Percentiles rank a stretch among this genome's conserved stretches.
phyloP scores from a whole-genome alignment of 768 basidiomycete species.

The Infundibulicybe gibba region DNA sequence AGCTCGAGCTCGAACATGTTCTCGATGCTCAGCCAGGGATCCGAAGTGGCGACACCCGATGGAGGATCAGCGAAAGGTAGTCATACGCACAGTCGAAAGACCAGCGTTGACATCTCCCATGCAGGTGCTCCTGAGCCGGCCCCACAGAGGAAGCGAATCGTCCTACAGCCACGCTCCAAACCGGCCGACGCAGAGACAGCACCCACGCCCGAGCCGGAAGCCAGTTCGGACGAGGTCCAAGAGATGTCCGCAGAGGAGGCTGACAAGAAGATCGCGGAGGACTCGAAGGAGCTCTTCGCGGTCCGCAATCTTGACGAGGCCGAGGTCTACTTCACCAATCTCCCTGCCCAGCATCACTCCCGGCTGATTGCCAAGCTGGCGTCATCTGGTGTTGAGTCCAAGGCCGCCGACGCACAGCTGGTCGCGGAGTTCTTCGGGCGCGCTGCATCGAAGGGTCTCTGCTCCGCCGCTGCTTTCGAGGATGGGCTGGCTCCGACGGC shows the following conservation, averaged over 20 bases:
- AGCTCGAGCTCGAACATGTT: slow-evolving; percentile 85
- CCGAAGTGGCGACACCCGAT: slow-evolving; percentile 53
- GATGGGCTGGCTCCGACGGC: slow-evolving; percentile 67
- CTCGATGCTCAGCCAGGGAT: slow-evolving; percentile 70
- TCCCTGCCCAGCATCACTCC: slow-evolving; percentile 62
- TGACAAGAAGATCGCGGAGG: slow-evolving; percentile 74
- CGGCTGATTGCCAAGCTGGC: slow-evolving; percentile 75
- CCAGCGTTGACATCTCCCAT: slow-evolving; percentile 46
- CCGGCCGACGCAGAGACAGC: slow-evolving; percentile 42
- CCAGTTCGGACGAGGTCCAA: slow-evolving; percentile 41
- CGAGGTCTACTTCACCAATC: slow-evolving; percentile 76
- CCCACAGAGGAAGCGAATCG: slow-evolving; percentile 63
- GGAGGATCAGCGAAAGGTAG: slow-evolving; percentile 43
- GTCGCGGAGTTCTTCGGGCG: slow-evolving; percentile 73
- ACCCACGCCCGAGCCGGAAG: slow-evolving; percentile 45
- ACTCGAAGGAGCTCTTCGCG: slow-evolving; percentile 83
- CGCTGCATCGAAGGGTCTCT: slow-evolving; percentile 56
- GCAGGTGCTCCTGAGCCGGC: slow-evolving; percentile 41
- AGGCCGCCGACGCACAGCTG: slow-evolving; percentile 75
- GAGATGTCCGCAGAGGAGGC: slow-evolving; percentile 67
- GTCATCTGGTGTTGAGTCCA: slow-evolving; percentile 72
- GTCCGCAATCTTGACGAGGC: slow-evolving; percentile 86
- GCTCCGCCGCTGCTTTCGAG: slow-evolving; percentile 61
- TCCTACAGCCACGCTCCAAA: slow-evolving; percentile 76
- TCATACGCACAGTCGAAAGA: slow-evolving; percentile 44